Base-by-base conservation (phyloP, 2,329 filamentous ascomycete genomes). In the Seiridium cupressi region DNA sequence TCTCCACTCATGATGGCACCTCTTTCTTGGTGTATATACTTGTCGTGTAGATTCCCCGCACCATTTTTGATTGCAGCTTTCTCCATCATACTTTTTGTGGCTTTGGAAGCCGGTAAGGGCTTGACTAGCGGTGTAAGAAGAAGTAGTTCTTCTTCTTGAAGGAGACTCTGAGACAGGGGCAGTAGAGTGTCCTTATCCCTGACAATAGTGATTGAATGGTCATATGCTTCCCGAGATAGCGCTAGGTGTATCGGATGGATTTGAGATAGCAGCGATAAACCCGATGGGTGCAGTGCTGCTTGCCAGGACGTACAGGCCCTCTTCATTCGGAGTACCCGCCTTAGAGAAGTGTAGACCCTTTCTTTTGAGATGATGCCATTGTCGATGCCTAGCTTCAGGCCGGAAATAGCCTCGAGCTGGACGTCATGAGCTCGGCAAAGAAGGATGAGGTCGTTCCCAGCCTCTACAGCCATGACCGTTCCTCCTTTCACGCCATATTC, bases 401-500 rank as follows among this genome's bases (percentile, higher is more conserved):
- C 94, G 42, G 90, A 91, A 69, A 99, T 91, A 6, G 93, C 94
- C 75, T 98, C 94, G 64, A 95, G 86, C 73, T 98, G 93, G 26
- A 94, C 89, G 44, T 91, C 88, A 67, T 93, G 96, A 5, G 92
- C 93, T 49, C 93, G 88, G 69, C 93, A 98, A 1, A 97, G 84
- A 5, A 97, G 84, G 4, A 97, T 87, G 57, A 98, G 80, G 73
- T 99, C 95, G 71, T 95, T 98, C 11, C 95, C 95, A 38, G 95
- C 94, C 73, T 97, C 95, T 55, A 97, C 91, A 3, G 95, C 95
- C 93, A 97, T 97, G 67, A 98, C 92, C 0, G 94, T 97, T 10
- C 95, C 95, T 46, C 95, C 94, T 66, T 94, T 93, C 18, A 99
- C 93, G n/a, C 94, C 94, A 55, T 98, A 95, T 68, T 97, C 96